Percentiles rank a stretch among this genome's conserved stretches.
These are phyloP conservation scores for Pseudogymnoascus sp. DNA, from an alignment of 2,329 filamentous ascomycete species.

Conservation along the genomic window DNA sequence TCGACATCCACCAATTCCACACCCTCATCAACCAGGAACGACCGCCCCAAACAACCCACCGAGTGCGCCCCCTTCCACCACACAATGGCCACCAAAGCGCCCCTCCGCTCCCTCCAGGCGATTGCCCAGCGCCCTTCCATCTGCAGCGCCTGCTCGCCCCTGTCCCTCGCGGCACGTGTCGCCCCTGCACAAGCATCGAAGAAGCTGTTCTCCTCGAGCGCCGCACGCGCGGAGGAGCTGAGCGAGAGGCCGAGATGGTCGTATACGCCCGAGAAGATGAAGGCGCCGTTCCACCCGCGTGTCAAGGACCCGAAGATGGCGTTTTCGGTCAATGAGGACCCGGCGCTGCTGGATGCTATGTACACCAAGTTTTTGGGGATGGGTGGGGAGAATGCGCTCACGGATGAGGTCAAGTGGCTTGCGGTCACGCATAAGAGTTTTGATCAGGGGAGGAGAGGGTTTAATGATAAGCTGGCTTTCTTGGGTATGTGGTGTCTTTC, in stretches of 20 bases:
- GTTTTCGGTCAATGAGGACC: conserved; percentile 70
- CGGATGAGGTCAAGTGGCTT: conserved; percentile 93
- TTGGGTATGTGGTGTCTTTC: conserved; percentile 51
- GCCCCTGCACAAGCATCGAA: background rate
- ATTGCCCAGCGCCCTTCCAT: conserved; percentile 23
- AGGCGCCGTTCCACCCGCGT: conserved; percentile 57
- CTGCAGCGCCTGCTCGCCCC: conserved; percentile 15
- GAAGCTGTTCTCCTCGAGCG: conserved; percentile 3
- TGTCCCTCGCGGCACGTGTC: background rate
- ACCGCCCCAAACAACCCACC: background rate
- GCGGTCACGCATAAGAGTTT: conserved; percentile 98
- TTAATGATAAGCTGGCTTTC: conserved; percentile 88
- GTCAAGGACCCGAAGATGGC: conserved; percentile 45
- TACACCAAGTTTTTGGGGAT: conserved; percentile 70
- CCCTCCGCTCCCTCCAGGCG: conserved; percentile 34
- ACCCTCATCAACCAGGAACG: background rate
- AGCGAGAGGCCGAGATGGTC: conserved; percentile 55
- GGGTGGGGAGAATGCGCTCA: conserved; percentile 64
- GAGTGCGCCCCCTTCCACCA: conserved; percentile 2
- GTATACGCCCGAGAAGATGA: conserved; percentile 61
- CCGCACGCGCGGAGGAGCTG: conserved; percentile 24
- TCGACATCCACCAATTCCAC: conserved; percentile 7
- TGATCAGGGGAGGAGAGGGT: conserved; percentile 86
- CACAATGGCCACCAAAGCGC: conserved; percentile 41
- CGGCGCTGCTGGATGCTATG: conserved; percentile 64